Percentiles rank a stretch among this genome's conserved stretches.
Evolutionary conservation across 306 rosid species (phyloP).

Genomic region (Cucurbita moschata): DNA sequence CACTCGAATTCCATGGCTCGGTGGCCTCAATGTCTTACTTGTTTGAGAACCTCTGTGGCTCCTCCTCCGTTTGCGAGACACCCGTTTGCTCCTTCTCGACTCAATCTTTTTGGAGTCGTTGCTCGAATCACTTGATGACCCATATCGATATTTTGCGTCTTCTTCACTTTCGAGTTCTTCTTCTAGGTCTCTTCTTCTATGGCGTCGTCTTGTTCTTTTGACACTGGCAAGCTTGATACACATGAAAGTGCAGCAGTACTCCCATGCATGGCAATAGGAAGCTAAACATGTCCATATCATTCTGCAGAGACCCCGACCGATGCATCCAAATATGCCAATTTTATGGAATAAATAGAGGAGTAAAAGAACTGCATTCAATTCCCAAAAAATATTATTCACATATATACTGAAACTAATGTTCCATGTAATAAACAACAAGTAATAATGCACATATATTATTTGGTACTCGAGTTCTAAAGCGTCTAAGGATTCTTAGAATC

Average conservation of each 20-base stretch:
- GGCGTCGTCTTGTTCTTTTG: slow-evolving; percentile 18
- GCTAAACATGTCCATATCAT: slow-evolving; percentile 30
- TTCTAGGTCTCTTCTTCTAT: slow-evolving; percentile 12
- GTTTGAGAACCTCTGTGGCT: slow-evolving; percentile 21
- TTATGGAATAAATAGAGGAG: slow-evolving; percentile 36
- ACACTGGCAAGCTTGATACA: slow-evolving; percentile 20
- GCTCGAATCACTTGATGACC: slow-evolving; percentile 16
- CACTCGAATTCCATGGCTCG: slow-evolving; percentile 25
- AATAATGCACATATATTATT: not conserved
- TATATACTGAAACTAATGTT: not conserved
- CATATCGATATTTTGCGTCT: not conserved
- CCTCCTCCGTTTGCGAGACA: slow-evolving; percentile 25
- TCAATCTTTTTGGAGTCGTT: not conserved
- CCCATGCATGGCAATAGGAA: slow-evolving; percentile 27
- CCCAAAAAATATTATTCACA: not conserved
- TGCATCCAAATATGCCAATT: slow-evolving; percentile 37
- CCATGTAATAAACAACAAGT: not conserved
- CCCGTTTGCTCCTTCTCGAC: slow-evolving; percentile 3
- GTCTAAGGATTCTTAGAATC: not conserved
- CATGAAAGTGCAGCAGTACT: slow-evolving; percentile 37
- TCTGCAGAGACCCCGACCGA: slow-evolving; percentile 29
- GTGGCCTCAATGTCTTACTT: slow-evolving; percentile 34
- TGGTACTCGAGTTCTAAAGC: not conserved
- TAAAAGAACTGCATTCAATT: slow-evolving; percentile 31
- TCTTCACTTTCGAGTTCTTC: slow-evolving; percentile 11